phyloP scores from a whole-genome alignment of 768 basidiomycete genomes.

The Leccinum ochraceum region DNA sequence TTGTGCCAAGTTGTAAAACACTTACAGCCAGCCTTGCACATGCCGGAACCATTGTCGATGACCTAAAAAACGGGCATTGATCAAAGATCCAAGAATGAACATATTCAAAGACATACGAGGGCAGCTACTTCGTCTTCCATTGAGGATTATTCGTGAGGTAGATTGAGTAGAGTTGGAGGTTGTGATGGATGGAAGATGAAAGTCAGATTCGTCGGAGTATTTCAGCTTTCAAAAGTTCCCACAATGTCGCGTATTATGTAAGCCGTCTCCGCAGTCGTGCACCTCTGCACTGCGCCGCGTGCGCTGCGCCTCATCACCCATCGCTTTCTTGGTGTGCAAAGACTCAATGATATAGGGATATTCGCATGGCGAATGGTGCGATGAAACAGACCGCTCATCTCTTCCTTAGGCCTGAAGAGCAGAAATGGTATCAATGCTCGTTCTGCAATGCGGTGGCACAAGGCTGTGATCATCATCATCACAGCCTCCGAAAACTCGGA shows the following conservation, averaged over 20 bases:
- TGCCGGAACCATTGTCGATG: conserved; percentile 95
- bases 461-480: neutral
- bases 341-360: no score
- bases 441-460: no score
- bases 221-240: conserved; percentile 24
- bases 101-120: conserved; percentile 36
- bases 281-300: no score
- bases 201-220: conserved; percentile 27
- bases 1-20: conserved; percentile 27
- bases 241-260: conserved; percentile 5
- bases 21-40: conserved; percentile 99
- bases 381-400: no score
- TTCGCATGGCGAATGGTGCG: no score
- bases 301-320: no score
- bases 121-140: conserved; percentile 72
- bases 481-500: neutral
- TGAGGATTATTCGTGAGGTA: conserved; percentile 25
- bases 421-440: neutral
- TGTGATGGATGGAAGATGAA: conserved; percentile 22
- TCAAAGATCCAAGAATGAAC: conserved; percentile 2
- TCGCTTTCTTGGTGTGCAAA: no score
- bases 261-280: neutral
- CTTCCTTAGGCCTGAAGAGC: no score
- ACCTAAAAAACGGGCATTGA: conserved; percentile 46
- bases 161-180: conserved; percentile 21